Evolutionary conservation across 1,284 basidiomycete species (phyloP), one percentile per base, ranked within the genome.

Genomic region (Pseudomicrostroma phylloplanum): DNA sequence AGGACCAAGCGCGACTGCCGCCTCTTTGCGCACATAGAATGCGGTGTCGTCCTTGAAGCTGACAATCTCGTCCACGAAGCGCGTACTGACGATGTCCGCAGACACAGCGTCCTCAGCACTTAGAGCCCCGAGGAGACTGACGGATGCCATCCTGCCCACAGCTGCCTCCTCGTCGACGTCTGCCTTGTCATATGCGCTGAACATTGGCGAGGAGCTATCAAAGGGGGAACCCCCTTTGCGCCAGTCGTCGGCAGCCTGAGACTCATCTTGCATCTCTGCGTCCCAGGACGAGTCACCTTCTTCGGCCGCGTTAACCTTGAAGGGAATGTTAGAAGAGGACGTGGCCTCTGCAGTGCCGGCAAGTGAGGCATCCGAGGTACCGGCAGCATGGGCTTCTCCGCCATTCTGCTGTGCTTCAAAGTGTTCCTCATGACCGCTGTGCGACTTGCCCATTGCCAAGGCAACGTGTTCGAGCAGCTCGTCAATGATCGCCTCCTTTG

Each of bases 111-210:
- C 81, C 51, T 81, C 82, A 9, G 81, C 74, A 3, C 81, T 60
- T 39, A 92, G 87, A 7, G 90, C 89, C 41, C 90, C 91, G 80
- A 96, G 90, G 61, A 97, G 81, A 76, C 90, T 92, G 88, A 96
- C 91, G 65, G 91, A 92, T 6, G 91, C 90, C 59, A 94, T 83
- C 62, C 92, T 85, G 2, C 92, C 93, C 17, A 93, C 85, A 1
- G 89, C 87, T 13, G 89, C 90, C 76, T 94, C 91, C 56, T 84
- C 81, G 25, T 79, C 74, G 23, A 69, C 60, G 41, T 62, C 57
- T 56, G 63, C 53, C 51, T 60, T 56, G 62, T 64, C 55, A 46
- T 43, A 65, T 9, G 69, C 67, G 57, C 66, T 67, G 7, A 51
- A 60, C 25, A 60, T 62, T 21, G 63, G 64, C 46, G 56, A 59